phyloP scores from a whole-genome alignment of 2,329 filamentous ascomycete genomes.

The Zelopaecilomyces penicillatus region DNA sequence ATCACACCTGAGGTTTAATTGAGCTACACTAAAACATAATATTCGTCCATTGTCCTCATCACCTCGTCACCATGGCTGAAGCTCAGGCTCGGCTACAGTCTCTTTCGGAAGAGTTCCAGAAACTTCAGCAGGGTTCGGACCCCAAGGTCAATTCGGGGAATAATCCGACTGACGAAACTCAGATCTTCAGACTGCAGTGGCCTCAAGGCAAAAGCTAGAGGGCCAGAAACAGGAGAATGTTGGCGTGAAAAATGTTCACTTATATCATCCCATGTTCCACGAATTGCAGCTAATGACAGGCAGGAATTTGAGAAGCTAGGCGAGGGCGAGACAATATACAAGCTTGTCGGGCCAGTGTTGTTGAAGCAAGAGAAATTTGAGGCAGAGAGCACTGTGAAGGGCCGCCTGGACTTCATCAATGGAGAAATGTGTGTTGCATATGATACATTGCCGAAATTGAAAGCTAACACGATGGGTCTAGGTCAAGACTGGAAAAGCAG shows the following conservation, averaged over 20 bases:
- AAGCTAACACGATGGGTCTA: conserved; percentile 14
- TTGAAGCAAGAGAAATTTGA: conserved; percentile 91
- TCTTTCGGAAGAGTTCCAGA: conserved; percentile 80
- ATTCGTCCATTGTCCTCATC: neutral
- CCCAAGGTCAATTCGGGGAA: too few species aligned
- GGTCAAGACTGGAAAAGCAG: conserved; percentile 36
- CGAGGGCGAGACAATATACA: conserved; percentile 87
- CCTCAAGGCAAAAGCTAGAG: conserved; percentile 82
- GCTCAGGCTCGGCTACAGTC: conserved; percentile 69
- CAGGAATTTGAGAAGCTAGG: conserved; percentile 76
- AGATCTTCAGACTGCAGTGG: conserved; percentile 74
- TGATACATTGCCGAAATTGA: neutral
- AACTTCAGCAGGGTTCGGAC: conserved; percentile 67
- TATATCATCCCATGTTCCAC: too few species aligned
- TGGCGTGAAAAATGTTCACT: conserved; percentile 53
- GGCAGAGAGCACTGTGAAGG: conserved; percentile 83
- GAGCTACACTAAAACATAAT: too few species aligned
- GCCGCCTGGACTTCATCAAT: conserved; percentile 82
- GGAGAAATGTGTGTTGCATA: conserved; percentile 70
- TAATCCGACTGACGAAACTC: conserved; percentile 4
- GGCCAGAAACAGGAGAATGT: conserved; percentile 90
- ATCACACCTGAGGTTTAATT: too few species aligned
- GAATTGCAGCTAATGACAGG: conserved; percentile 10
- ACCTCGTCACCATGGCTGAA: conserved; percentile 50
- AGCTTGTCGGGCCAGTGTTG: conserved; percentile 84